Conservation (phyloP, 257 asterid genomes). For the Rauvolfia tetraphylla region DNA sequence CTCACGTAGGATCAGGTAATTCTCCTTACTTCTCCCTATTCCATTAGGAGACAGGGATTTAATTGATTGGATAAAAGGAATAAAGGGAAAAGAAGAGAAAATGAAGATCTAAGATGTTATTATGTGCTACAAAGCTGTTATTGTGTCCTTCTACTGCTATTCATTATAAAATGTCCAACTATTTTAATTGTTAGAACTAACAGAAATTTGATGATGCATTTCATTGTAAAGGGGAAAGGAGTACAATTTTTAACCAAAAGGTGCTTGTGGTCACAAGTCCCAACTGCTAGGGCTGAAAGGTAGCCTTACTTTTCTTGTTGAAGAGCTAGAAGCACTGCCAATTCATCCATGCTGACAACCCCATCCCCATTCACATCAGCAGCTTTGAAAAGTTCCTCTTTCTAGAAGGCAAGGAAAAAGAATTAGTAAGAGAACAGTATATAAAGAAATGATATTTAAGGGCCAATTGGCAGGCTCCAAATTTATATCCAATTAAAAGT, state of each 20-base stretch:
- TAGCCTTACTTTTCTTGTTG: conserved; percentile 76
- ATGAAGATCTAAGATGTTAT: neutral
- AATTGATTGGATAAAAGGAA: neutral
- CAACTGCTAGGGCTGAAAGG: neutral
- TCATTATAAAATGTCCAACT: neutral
- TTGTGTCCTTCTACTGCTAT: neutral
- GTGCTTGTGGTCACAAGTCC: neutral
- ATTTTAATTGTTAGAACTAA: neutral
- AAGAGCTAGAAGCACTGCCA: conserved; percentile 89
- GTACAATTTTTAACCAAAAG: neutral
- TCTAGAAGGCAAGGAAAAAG: conserved; percentile 41
- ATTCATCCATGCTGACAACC: conserved; percentile 88
- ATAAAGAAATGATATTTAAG: neutral
- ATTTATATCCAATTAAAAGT: neutral
- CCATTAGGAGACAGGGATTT: neutral
- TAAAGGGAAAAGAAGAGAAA: neutral
- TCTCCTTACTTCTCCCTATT: neutral
- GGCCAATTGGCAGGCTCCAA: neutral
- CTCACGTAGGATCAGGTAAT: neutral
- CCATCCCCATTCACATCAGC: conserved; percentile 95
- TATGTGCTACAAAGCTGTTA: neutral
- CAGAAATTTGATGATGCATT: neutral
- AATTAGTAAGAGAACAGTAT: conserved; percentile 18
- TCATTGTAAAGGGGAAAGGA: neutral
- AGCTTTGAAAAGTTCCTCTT: conserved; percentile 88